Evolutionary conservation across 106 monocot species (phyloP).

Genomic region (Cymbidium sinense): DNA sequence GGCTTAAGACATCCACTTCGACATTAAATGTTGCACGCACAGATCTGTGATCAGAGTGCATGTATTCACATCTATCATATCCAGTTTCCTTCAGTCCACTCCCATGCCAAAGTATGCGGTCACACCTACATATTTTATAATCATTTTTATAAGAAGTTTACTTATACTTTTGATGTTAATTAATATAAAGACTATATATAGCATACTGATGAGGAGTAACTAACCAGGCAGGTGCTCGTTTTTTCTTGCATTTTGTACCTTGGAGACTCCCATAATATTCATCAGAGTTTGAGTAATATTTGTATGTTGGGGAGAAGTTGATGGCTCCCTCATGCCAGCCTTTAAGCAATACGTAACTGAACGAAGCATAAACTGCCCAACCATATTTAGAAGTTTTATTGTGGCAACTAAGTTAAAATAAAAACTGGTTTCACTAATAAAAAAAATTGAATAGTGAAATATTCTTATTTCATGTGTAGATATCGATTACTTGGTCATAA

Average conservation of each 20-base stretch:
- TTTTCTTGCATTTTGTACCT: slow-evolving; percentile 22
- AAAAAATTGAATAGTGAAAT: no score
- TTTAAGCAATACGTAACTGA: no score
- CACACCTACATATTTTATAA: slow-evolving; percentile 30
- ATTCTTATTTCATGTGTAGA: no score
- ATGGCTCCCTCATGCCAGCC: slow-evolving; percentile 69
- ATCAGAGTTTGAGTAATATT: slow-evolving; percentile 58
- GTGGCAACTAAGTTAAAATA: no score
- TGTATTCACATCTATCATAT: slow-evolving; percentile 35
- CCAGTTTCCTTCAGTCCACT: slow-evolving; percentile 25
- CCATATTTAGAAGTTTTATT: background rate
- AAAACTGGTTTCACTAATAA: no score
- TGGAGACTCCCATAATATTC: slow-evolving; percentile 27
- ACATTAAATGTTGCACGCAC: slow-evolving; percentile 32
- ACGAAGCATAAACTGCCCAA: slow-evolving; percentile 32
- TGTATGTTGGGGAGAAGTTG: slow-evolving; percentile 62
- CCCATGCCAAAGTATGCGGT: slow-evolving; percentile 47
- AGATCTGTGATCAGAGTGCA: slow-evolving; percentile 45
- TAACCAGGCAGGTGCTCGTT: slow-evolving; percentile 51
- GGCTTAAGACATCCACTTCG: slow-evolving; percentile 16
- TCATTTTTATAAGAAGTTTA: background rate
- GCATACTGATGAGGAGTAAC: background rate
- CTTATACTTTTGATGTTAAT: background rate
- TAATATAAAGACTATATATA: background rate
- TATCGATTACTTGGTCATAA: no score